Evolutionary conservation across 73 alveolate species (phyloP).

Genomic region (Paramecium sonneborni): DNA sequence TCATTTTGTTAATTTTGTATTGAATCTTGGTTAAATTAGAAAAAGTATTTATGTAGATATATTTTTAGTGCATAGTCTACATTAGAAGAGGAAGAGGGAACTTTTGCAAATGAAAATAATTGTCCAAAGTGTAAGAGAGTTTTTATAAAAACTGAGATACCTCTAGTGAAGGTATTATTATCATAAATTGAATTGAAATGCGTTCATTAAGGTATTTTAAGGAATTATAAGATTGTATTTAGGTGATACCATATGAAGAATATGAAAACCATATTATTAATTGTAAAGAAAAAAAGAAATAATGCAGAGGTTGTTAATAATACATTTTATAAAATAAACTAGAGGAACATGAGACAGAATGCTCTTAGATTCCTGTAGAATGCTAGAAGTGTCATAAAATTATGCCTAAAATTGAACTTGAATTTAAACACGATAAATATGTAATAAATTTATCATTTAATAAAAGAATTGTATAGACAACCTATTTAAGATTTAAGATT

Average conservation of each 20-base stretch:
- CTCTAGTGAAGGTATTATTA: background rate
- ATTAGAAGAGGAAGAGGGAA: background rate
- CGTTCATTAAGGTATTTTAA: background rate
- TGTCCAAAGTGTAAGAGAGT: slow-evolving; percentile 53
- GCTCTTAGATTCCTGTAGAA: background rate
- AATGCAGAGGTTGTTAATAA: slow-evolving; percentile 36
- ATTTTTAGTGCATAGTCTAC: background rate
- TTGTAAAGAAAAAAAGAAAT: background rate
- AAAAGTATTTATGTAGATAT: background rate
- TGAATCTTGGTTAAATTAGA: background rate
- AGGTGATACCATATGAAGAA: background rate
- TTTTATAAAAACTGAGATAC: slow-evolving; percentile 11
- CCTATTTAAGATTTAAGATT: background rate
- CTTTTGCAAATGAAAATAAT: background rate
- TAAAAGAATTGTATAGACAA: background rate
- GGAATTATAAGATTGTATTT: background rate
- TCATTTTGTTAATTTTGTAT: slow-evolving; percentile 47
- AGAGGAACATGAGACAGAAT: background rate
- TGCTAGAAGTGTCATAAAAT: background rate
- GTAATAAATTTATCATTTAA: background rate
- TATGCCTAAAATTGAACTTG: background rate
- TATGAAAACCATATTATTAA: slow-evolving; percentile 9
- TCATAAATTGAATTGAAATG: background rate
- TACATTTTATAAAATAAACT: slow-evolving; percentile 3
- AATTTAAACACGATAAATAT: background rate